These are phyloP conservation scores for Emmonsia crescens DNA, from an alignment of 2,329 filamentous ascomycete species.

Conservation along the genomic window DNA sequence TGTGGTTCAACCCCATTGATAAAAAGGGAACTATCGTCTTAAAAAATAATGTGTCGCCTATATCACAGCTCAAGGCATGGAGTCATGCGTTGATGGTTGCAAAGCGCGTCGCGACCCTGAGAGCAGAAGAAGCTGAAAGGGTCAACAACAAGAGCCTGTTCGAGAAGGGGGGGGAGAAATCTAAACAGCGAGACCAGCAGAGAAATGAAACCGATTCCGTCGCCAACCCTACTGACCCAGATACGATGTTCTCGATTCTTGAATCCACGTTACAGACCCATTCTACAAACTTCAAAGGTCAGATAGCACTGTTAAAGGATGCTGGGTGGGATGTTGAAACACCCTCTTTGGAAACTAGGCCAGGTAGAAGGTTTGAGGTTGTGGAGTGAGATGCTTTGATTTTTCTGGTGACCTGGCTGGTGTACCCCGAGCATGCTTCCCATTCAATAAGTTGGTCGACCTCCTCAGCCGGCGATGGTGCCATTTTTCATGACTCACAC, in stretches of 20 bases:
- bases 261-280: slow-evolving; percentile 28
- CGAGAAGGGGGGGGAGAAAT: background rate
- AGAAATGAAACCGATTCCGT: slow-evolving; percentile 13
- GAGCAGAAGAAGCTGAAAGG: background rate
- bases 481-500: too few relatives aligned
- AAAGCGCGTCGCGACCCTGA: slow-evolving; percentile 8
- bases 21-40: slow-evolving; percentile 49
- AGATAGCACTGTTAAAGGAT: slow-evolving; percentile 32
- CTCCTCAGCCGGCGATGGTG: too few relatives aligned
- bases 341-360: slow-evolving; percentile 55
- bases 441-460: too few relatives aligned
- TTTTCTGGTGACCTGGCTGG: background rate
- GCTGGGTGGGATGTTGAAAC: slow-evolving; percentile 57
- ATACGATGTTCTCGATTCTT: slow-evolving; percentile 33
- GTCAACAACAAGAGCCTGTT: background rate
- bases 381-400: background rate
- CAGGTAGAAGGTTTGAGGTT: slow-evolving; percentile 35
- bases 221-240: slow-evolving; percentile 21
- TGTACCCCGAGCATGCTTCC: too few relatives aligned
- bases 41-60: slow-evolving; percentile 45
- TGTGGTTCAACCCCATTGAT: slow-evolving; percentile 42
- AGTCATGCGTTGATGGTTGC: slow-evolving; percentile 47
- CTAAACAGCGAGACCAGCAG: background rate
- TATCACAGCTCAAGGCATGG: slow-evolving; percentile 51
- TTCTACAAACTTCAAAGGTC: slow-evolving; percentile 35